Evolutionary conservation across 1,139 yeast genomes (phyloP).

Genomic region (Debaryomyces sp.): DNA sequence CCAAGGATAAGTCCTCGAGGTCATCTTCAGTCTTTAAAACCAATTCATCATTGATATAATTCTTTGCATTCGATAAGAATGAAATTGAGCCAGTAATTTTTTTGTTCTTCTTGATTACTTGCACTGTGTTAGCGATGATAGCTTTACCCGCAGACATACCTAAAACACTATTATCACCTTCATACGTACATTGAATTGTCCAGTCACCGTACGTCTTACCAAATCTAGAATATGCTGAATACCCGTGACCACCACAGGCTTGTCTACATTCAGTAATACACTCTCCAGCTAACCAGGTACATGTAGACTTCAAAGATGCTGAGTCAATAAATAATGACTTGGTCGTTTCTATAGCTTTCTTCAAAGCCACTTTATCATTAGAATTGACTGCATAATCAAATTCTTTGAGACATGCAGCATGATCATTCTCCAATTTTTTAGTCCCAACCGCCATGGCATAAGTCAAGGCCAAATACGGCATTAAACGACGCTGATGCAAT

Average conservation of each 20-base stretch:
- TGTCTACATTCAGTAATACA: slow-evolving; percentile 52
- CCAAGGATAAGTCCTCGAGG: slow-evolving; percentile 31
- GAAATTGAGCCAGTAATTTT: slow-evolving; percentile 38
- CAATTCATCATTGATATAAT: slow-evolving; percentile 30
- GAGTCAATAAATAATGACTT: slow-evolving; percentile 51
- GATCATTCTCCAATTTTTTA: slow-evolving; percentile 36
- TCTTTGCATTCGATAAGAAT: slow-evolving; percentile 43
- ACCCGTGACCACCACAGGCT: slow-evolving; percentile 57
- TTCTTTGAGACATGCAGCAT: slow-evolving; percentile 29
- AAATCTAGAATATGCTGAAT: slow-evolving; percentile 49
- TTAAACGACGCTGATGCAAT: slow-evolving; percentile 48
- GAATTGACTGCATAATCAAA: slow-evolving; percentile 41
- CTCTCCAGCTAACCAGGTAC: slow-evolving; percentile 52
- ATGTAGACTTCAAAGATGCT: slow-evolving; percentile 50
- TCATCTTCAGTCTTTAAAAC: slow-evolving; percentile 36
- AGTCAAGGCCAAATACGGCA: slow-evolving; percentile 48
- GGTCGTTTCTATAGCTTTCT: slow-evolving; percentile 40
- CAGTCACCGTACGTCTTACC: slow-evolving; percentile 52
- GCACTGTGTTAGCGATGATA: slow-evolving; percentile 37
- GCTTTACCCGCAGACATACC: slow-evolving; percentile 52
- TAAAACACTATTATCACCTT: slow-evolving; percentile 54
- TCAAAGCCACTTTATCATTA: slow-evolving; percentile 38
- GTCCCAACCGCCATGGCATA: slow-evolving; percentile 48
- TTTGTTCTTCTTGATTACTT: slow-evolving; percentile 35
- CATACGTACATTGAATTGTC: slow-evolving; percentile 58